Percentiles rank a stretch among this genome's conserved stretches.
Conservation (phyloP, 2,329 filamentous ascomycete genomes). For the Whalleya microplaca region DNA sequence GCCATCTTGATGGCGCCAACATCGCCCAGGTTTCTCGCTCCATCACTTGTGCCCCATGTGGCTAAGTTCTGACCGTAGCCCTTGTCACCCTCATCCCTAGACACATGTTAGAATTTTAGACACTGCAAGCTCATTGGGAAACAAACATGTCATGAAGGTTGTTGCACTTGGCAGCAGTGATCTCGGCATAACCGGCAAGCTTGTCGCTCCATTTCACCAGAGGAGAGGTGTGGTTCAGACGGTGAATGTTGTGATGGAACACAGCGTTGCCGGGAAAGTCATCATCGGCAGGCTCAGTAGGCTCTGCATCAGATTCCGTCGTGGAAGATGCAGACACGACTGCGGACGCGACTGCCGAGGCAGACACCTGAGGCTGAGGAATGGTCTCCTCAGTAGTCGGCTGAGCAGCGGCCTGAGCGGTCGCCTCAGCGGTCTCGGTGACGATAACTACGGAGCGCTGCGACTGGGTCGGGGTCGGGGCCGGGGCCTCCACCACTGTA, state of each 20-base stretch:
- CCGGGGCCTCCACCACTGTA: slow-evolving; percentile 24
- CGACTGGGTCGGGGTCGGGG: slow-evolving; percentile 4
- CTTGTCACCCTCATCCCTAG: slow-evolving; percentile 59
- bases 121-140: neutral
- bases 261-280: slow-evolving; percentile 51
- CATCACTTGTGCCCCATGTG: slow-evolving; percentile 52
- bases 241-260: slow-evolving; percentile 84
- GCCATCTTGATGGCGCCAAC: slow-evolving; percentile 64
- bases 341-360: neutral
- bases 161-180: slow-evolving; percentile 67
- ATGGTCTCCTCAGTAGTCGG: slow-evolving; percentile 8
- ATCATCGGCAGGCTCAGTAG: slow-evolving; percentile 27
- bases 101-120: slow-evolving; percentile 37
- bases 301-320: slow-evolving; percentile 6
- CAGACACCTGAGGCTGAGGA: too few species aligned
- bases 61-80: slow-evolving; percentile 94
- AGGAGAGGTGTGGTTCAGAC: slow-evolving; percentile 75
- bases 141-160: slow-evolving; percentile 79
- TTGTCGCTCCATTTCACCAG: slow-evolving; percentile 67
- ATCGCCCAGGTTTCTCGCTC: slow-evolving; percentile 50
- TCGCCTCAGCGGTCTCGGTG: slow-evolving; percentile 16
- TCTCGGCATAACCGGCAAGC: slow-evolving; percentile 66
- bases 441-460: slow-evolving; percentile 18
- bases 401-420: slow-evolving; percentile 12
- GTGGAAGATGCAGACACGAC: slow-evolving; percentile 7